These are phyloP conservation scores for Fusarium sp. DNA, from an alignment of 2,329 filamentous ascomycete species.

Conservation along the genomic window DNA sequence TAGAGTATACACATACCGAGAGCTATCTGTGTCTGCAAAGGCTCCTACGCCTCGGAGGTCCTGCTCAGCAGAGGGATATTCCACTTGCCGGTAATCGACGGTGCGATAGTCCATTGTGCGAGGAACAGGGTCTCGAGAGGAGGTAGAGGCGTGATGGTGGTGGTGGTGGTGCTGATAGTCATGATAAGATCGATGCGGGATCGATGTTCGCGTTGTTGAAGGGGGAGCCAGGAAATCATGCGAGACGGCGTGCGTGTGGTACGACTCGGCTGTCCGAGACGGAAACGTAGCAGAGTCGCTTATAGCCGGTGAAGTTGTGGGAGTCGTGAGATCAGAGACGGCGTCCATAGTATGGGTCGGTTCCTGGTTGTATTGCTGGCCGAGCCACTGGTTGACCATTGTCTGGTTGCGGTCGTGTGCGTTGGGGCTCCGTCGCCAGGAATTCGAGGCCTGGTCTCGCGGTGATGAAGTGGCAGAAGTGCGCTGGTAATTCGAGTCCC, in stretches of 20 bases:
- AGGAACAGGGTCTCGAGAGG: constrained; percentile 31
- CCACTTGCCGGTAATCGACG: constrained; percentile 31
- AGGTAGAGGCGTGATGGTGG: constrained; percentile 10
- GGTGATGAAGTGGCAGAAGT: constrained; percentile 41
- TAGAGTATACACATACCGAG: constrained; percentile 20
- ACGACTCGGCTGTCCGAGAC: constrained; percentile 27
- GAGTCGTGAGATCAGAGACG: constrained; percentile 45
- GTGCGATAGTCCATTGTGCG: constrained; percentile 29
- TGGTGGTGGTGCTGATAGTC: not conserved
- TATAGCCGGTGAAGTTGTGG: constrained; percentile 46
- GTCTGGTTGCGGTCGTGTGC: constrained; percentile 40
- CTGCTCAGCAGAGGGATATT: constrained; percentile 35
- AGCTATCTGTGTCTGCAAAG: constrained; percentile 41
- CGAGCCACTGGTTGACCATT: constrained; percentile 47
- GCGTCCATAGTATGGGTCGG: constrained; percentile 33
- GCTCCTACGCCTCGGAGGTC: constrained; percentile 45
- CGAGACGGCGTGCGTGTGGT: constrained; percentile 26
- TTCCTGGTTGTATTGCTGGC: constrained; percentile 42
- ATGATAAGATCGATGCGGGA: constrained; percentile 18
- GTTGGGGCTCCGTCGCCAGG: constrained; percentile 33
- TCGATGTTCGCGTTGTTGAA: constrained; percentile 15
- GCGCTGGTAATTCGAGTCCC: constrained; percentile 44
- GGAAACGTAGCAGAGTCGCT: constrained; percentile 48
- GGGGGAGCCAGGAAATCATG: constrained; percentile 38
- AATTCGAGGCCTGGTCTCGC: constrained; percentile 33